Base-by-base conservation (phyloP, 2,329 filamentous ascomycete species). In the Emergomyces africanus region DNA sequence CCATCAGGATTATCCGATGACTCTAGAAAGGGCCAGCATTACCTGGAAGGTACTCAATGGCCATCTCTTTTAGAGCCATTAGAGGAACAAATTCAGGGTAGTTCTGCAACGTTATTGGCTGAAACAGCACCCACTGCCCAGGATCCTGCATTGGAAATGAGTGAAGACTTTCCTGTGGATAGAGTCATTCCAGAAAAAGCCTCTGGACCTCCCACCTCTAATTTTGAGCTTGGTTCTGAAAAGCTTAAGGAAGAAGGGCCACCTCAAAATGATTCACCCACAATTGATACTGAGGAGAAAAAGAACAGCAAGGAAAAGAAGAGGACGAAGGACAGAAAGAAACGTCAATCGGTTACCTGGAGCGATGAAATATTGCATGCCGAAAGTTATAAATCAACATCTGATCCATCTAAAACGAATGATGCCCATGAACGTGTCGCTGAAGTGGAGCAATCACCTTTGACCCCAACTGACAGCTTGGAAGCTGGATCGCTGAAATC, bases 261-360 rank as follows among this genome's bases (percentile, higher is more conserved):
- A 25, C 44, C 12, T 44, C 50, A 53, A n/a, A 30, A 58, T 25
- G 44, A 53, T 25, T n/a, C 49, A 14, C 50, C 33, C 9, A 60
- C 62, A 53, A 62, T 44, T 12, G 61, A 63, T 28, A 9, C 59
- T 30, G 46, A 57, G 8, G 49, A 61, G 57, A 50, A 60, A 8
- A 66, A 65, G 53, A 68, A 66, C 42, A 58, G 58, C n/a, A 51
- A 61, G 57, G 53, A 60, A 8, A 66, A 65, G 53, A 68, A 66
- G 48, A 58, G 58, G 2, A 61, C 59, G 42, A 60, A 56, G 44
- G 54, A 23, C 15, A 37, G 33, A 44, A 60, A 50, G 50, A 59
- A 59, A 30, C 49, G 42, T 9, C 50, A 53, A 58, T 58, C 59
- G 4, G 33, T 53, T 15, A 37, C 39, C 35, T 48, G 30, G 25